Conservation (phyloP, 2,329 filamentous ascomycete species). For the Cercospora zeae-maydis region DNA sequence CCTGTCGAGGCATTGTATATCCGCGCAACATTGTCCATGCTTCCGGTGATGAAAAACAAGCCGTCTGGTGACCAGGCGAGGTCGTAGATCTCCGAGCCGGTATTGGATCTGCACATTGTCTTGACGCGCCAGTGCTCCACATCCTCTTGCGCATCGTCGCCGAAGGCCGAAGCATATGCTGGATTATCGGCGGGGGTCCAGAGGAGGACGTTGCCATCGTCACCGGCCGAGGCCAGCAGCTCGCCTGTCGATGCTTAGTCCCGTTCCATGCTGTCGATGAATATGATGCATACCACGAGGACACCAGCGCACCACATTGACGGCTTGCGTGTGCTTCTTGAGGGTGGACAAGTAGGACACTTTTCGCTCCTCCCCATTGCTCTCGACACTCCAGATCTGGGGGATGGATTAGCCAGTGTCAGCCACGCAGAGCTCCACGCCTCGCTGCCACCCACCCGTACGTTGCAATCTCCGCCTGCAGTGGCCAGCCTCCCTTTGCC, state of each 20-base stretch:
- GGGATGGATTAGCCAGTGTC: constrained; percentile 1
- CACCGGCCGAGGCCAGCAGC: constrained; percentile 87
- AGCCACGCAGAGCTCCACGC: not conserved
- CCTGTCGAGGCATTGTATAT: constrained; percentile 94
- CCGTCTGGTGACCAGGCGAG: constrained; percentile 98
- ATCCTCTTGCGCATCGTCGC: constrained; percentile 82
- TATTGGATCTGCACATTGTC: constrained; percentile 90
- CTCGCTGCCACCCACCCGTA: constrained; percentile 63
- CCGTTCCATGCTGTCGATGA: not conserved
- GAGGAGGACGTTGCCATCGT: constrained; percentile 93
- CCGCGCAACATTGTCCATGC: constrained; percentile 97
- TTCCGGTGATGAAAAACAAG: constrained; percentile 92
- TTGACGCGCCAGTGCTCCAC: constrained; percentile 96
- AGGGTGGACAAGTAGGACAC: constrained; percentile 91
- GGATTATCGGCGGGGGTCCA: constrained; percentile 87
- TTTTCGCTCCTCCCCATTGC: constrained; percentile 77
- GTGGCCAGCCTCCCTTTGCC: constrained; percentile 91
- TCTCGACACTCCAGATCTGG: constrained; percentile 87
- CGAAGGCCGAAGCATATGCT: constrained; percentile 61
- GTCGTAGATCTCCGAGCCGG: constrained; percentile 93
- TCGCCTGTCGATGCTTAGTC: constrained; percentile 60
- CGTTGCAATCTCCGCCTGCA: constrained; percentile 92
- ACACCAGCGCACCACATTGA: constrained; percentile 96
- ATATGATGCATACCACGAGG: constrained; percentile 67
- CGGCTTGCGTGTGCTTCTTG: constrained; percentile 89